Percentiles rank a stretch among this genome's conserved stretches.
These are phyloP conservation scores for Neltuma alba DNA, from an alignment of 306 rosid genomes.

Conservation along the genomic window DNA sequence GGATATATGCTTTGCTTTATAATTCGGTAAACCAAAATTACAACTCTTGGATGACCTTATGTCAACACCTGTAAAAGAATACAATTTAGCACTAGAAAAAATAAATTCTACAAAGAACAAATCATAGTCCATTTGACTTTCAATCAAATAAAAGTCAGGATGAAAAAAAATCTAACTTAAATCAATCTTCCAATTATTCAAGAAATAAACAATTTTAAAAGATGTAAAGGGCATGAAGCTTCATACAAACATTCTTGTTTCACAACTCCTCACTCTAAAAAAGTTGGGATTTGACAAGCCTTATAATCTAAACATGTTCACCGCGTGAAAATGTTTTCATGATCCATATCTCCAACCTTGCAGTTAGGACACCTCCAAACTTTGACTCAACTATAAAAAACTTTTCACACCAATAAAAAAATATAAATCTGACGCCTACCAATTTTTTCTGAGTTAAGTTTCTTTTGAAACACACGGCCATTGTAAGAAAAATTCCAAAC, in stretches of 20 bases:
- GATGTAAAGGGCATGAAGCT: neutral
- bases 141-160: constrained; percentile 15
- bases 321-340: neutral
- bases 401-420: neutral
- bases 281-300: neutral
- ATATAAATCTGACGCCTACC: neutral
- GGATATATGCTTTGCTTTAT: constrained; percentile 75
- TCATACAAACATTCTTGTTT: neutral
- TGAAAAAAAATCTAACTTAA: constrained; percentile 26
- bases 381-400: constrained; percentile 8
- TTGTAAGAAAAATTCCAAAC: neutral
- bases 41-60: constrained; percentile 91
- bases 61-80: constrained; percentile 82
- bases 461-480: neutral
- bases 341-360: constrained; percentile 1
- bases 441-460: neutral
- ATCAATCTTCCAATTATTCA: constrained; percentile 8
- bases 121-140: neutral
- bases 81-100: neutral
- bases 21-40: constrained; percentile 79
- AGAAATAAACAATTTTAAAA: neutral
- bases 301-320: neutral
- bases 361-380: constrained; percentile 21
- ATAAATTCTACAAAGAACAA: neutral
- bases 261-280: neutral